Evolutionary conservation across 202 grass and related monocot species (phyloP), one percentile per base, ranked within the genome.

Genomic region (Musa balbisiana): DNA sequence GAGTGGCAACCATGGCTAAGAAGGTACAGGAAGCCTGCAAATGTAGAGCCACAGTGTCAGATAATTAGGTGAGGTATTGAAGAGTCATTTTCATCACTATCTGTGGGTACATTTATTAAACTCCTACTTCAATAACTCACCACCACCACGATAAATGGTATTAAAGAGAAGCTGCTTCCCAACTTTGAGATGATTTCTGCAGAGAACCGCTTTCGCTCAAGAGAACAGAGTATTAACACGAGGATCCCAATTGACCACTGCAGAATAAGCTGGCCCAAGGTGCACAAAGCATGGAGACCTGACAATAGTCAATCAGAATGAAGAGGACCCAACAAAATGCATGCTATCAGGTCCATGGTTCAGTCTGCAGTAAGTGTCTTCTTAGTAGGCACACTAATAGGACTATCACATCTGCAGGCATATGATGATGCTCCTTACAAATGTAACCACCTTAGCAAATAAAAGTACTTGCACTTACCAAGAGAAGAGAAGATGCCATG

Each of bases 161-260:
- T 83, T 3, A 90, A 83, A 33, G 95, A 99, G 85, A 99, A 94
- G 77, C 95, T 99, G 71, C 95, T 99, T 80, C 95, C 95, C 55
- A 99, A 79, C 81, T 99, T 99, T 77, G 85, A 87, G 55, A 85
- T 82, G 24, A 99, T 92, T 70, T 99, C 88, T 63, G 62, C 81
- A 64, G 91, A 92, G 78, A 88, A 90, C 51, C 83, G 85, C 76
- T 85, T 85, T 71, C 83, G 81, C 25, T 92, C 84, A 71, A 92
- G 72, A 77, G 92, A 92, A 82, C 91, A 99, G 49, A 94, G 83
- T 77, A 99, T 88, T 55, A 99, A 77, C 79, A 99, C 95, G 51
- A 99, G 77, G 55, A 64, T 52, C 67, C 95, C 95, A 11, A 84
- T 79, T 49, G 83, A 33, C 95, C 91, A 99, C 71, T 99, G 91